phyloP scores from a whole-genome alignment of 257 asterid genomes.

The Paraleonurus japonicus region DNA sequence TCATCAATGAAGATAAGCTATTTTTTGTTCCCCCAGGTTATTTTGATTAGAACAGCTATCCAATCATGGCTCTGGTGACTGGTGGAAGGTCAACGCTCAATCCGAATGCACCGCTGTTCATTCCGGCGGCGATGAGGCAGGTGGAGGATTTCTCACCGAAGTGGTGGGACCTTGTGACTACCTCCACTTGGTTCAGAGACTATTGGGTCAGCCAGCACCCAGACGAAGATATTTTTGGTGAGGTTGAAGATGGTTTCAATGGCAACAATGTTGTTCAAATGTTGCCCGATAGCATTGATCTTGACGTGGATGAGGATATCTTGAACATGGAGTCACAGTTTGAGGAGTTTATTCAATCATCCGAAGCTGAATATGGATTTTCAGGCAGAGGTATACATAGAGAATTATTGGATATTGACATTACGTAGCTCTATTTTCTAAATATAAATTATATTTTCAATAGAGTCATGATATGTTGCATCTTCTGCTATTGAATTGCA shows the following conservation, averaged over 20 bases:
- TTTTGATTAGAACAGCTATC: slow-evolving; percentile 22
- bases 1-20: neutral
- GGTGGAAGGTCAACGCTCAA: slow-evolving; percentile 73
- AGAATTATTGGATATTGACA: slow-evolving; percentile 44
- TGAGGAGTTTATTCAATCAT: slow-evolving; percentile 73
- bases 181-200: slow-evolving; percentile 78
- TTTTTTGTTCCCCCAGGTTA: slow-evolving; percentile 15
- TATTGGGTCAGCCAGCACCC: slow-evolving; percentile 79
- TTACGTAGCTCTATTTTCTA: neutral
- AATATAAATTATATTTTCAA: neutral
- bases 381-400: slow-evolving; percentile 30
- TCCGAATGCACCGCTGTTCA: slow-evolving; percentile 77
- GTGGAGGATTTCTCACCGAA: slow-evolving; percentile 96
- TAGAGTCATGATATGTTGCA: neutral
- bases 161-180: slow-evolving; percentile 89
- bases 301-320: slow-evolving; percentile 77
- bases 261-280: slow-evolving; percentile 41
- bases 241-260: slow-evolving; percentile 29
- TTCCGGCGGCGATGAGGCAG: slow-evolving; percentile 77
- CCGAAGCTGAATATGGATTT: slow-evolving; percentile 41
- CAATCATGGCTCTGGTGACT: slow-evolving; percentile 74
- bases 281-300: slow-evolving; percentile 80
- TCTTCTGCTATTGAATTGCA: neutral
- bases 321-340: slow-evolving; percentile 83
- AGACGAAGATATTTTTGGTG: slow-evolving; percentile 48